A percentile compares a stretch with the other conserved stretches of the same genome.
phyloP scores from a whole-genome alignment of 352 stramenopile species.

The Phytophthora colocasiae region DNA sequence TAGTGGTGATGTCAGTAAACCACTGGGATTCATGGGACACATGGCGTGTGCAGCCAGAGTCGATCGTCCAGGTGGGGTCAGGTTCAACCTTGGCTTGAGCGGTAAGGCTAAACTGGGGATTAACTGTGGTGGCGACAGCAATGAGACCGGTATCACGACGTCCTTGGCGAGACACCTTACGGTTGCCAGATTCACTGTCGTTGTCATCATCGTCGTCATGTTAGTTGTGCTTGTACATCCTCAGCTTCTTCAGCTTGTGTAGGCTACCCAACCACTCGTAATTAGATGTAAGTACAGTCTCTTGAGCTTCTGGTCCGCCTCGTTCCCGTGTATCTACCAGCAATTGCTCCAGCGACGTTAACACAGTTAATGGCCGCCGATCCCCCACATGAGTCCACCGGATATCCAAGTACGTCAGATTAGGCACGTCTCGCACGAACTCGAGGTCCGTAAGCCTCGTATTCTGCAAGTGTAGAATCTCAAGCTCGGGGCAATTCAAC shows the following conservation, averaged over 20 bases:
- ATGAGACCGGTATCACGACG: no score
- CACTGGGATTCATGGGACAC: no score
- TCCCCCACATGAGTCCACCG: conserved; percentile 48
- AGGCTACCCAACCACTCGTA: conserved; percentile 44
- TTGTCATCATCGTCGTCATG: no score
- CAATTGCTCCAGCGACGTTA: conserved; percentile 48
- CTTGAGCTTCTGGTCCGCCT: conserved; percentile 9
- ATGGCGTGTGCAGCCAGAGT: no score
- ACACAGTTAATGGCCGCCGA: conserved; percentile 36
- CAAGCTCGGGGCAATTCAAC: conserved; percentile 40
- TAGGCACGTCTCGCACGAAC: conserved; percentile 31
- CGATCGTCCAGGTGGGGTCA: no score
- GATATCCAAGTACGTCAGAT: conserved; percentile 52
- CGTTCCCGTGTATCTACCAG: conserved; percentile 45
- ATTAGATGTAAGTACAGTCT: conserved; percentile 1
- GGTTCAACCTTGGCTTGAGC: no score
- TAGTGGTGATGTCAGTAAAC: no score
- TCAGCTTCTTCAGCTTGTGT: conserved; percentile 46
- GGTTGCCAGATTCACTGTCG: no score
- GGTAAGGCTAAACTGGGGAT: no score
- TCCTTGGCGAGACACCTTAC: no score
- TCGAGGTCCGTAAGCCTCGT: conserved; percentile 49
- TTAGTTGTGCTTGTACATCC: conserved; percentile 49
- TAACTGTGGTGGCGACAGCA: no score
- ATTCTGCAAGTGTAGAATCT: conserved; percentile 49